phyloP scores from a whole-genome alignment of 257 asterid genomes.

The Jaltomata sinuosa region DNA sequence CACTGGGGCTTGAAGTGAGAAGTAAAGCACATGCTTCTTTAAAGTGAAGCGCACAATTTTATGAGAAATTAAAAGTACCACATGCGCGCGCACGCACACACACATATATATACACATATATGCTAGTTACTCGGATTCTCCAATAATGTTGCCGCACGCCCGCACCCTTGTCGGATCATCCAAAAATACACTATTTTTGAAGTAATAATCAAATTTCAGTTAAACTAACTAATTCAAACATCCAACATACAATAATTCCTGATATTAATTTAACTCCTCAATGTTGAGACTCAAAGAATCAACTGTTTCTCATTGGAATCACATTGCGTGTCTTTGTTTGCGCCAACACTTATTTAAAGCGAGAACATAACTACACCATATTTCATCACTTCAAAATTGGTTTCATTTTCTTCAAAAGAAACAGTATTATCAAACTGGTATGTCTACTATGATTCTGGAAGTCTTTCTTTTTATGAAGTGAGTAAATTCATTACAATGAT shows the following conservation, averaged over 20 bases:
- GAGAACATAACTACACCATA: not conserved
- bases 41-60: not conserved
- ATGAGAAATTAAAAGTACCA: not conserved
- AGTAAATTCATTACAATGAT: not conserved
- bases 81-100: too few relatives aligned
- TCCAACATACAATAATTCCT: not conserved
- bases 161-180: too few relatives aligned
- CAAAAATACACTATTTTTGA: too few relatives aligned
- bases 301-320: not conserved
- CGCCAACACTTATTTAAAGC: not conserved
- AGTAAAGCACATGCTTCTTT: not conserved
- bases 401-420: not conserved
- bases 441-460: not conserved
- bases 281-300: not conserved
- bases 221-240: not conserved
- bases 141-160: too few relatives aligned
- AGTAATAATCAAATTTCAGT: not conserved
- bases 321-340: not conserved
- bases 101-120: not conserved
- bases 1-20: not conserved
- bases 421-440: not conserved
- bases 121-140: too few relatives aligned
- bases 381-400: not conserved
- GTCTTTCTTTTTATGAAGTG: not conserved
- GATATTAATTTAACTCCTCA: not conserved